phyloP scores from a whole-genome alignment of 2,329 filamentous ascomycete species.

The Fusarium tjaetaba region DNA sequence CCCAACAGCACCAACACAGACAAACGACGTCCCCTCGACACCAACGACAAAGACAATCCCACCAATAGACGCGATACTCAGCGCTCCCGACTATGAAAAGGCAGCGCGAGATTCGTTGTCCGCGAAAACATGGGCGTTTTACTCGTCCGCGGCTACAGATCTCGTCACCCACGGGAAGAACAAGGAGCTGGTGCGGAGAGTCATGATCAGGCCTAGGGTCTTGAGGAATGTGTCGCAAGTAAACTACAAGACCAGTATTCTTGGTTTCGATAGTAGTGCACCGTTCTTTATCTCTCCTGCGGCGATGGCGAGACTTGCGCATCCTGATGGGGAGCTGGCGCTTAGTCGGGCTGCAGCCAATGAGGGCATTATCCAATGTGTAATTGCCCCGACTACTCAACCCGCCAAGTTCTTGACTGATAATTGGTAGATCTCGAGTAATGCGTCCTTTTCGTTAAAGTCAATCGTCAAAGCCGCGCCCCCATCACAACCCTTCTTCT shows the following conservation, averaged over 20 bases:
- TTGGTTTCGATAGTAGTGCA: slow-evolving; percentile 60
- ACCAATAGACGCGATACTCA: not conserved
- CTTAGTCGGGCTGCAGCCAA: slow-evolving; percentile 39
- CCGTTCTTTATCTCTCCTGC: slow-evolving; percentile 73
- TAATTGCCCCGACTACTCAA: too few relatives aligned
- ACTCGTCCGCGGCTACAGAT: slow-evolving; percentile 72
- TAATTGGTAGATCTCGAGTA: slow-evolving; percentile 28
- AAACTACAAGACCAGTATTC: slow-evolving; percentile 61
- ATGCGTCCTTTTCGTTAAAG: slow-evolving; percentile 40
- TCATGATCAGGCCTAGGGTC: slow-evolving; percentile 68
- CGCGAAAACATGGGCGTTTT: slow-evolving; percentile 74
- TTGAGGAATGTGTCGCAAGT: slow-evolving; percentile 65
- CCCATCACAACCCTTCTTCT: slow-evolving; percentile 36
- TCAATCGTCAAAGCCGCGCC: slow-evolving; percentile 36
- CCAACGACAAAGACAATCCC: not conserved
- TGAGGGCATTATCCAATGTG: slow-evolving; percentile 41
- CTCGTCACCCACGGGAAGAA: slow-evolving; percentile 66
- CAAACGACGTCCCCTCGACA: not conserved
- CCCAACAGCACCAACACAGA: not conserved
- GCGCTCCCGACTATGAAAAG: slow-evolving; percentile 62
- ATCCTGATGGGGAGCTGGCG: slow-evolving; percentile 67
- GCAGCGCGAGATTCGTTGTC: slow-evolving; percentile 64
- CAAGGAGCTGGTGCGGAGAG: slow-evolving; percentile 61
- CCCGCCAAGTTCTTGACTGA: accelerated
- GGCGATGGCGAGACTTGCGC: slow-evolving; percentile 70